These are phyloP conservation scores for Diaporthe aspalathi DNA, from an alignment of 2,329 filamentous ascomycete genomes.

Conservation along the genomic window DNA sequence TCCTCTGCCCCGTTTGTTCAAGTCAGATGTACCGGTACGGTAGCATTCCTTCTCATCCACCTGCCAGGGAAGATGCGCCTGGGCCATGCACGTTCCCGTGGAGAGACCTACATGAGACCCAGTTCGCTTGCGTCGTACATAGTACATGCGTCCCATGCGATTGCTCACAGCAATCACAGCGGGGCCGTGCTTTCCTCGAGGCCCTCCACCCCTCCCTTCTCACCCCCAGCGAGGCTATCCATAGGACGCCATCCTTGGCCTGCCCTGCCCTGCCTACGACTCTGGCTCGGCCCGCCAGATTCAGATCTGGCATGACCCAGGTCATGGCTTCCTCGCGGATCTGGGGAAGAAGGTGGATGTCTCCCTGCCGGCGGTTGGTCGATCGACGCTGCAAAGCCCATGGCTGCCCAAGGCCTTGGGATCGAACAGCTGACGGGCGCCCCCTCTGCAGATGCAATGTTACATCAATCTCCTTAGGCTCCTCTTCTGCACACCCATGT, in stretches of 20 bases:
- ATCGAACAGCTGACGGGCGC: conserved; percentile 20
- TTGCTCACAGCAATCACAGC: conserved; percentile 28
- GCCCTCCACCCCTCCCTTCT: conserved; percentile 1
- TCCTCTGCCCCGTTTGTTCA: conserved; percentile 21
- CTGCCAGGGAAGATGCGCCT: conserved; percentile 21
- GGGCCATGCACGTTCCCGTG: conserved; percentile 37
- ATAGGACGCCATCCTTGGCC: conserved; percentile 15
- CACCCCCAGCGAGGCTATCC: conserved; percentile 8
- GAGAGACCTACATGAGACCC: conserved; percentile 24
- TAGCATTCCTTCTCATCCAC: conserved; percentile 35
- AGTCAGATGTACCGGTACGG: conserved; percentile 39
- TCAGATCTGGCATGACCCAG: conserved; percentile 30
- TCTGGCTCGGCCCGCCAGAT: conserved; percentile 33
- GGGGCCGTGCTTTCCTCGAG: conserved; percentile 7
- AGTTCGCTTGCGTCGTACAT: conserved; percentile 35
- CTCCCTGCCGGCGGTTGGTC: conserved; percentile 4
- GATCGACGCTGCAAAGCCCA: conserved; percentile 32
- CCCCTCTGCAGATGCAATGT: conserved; percentile 33
- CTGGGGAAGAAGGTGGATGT: conserved; percentile 24
- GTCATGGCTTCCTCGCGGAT: not conserved
- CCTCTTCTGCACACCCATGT: not conserved
- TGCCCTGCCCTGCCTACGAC: conserved; percentile 12
- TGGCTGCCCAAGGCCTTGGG: conserved; percentile 32
- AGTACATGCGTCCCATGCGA: conserved; percentile 28
- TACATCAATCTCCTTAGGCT: conserved; percentile 19